Evolutionary conservation across 139 green algal genomes (phyloP).

Genomic region (Choricystis sp.): DNA sequence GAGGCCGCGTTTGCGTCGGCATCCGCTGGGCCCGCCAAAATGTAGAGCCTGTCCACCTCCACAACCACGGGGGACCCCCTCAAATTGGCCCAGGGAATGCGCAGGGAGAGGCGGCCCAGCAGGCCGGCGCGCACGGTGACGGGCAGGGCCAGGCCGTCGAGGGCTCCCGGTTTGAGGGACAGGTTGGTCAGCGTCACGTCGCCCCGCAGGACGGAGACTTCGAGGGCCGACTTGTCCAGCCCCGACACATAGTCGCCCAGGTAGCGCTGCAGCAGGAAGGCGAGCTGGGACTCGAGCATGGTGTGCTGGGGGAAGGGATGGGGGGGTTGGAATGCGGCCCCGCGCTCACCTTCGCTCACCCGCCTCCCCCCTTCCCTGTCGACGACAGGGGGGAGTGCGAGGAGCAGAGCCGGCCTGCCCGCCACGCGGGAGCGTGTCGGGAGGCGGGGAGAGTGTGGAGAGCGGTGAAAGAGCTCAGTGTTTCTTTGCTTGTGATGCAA

Average conservation of each 20-base stretch:
- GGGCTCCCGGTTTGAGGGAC: slow-evolving; percentile 71
- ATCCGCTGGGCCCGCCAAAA: slow-evolving; percentile 56
- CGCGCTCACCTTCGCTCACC: no score
- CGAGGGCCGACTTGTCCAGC: slow-evolving; percentile 55
- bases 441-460: no score
- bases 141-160: slow-evolving; percentile 72
- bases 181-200: slow-evolving; percentile 87
- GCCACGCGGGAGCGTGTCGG: no score
- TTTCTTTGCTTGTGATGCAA: no score
- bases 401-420: no score
- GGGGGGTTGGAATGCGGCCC: no score
- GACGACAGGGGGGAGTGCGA: no score
- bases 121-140: slow-evolving; percentile 77
- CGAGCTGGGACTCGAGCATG: slow-evolving; percentile 70
- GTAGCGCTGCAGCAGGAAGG: slow-evolving; percentile 69
- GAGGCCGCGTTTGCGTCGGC: not conserved
- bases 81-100: slow-evolving; percentile 82
- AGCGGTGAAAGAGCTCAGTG: no score
- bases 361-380: no score
- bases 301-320: not conserved
- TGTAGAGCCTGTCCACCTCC: slow-evolving; percentile 81
- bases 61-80: slow-evolving; percentile 76
- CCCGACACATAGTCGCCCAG: slow-evolving; percentile 69
- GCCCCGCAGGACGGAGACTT: slow-evolving; percentile 64
- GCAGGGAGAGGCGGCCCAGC: slow-evolving; percentile 73